Evolutionary conservation across 208 protist genomes (phyloP).

Genomic region (Acanthamoeba royreba): DNA sequence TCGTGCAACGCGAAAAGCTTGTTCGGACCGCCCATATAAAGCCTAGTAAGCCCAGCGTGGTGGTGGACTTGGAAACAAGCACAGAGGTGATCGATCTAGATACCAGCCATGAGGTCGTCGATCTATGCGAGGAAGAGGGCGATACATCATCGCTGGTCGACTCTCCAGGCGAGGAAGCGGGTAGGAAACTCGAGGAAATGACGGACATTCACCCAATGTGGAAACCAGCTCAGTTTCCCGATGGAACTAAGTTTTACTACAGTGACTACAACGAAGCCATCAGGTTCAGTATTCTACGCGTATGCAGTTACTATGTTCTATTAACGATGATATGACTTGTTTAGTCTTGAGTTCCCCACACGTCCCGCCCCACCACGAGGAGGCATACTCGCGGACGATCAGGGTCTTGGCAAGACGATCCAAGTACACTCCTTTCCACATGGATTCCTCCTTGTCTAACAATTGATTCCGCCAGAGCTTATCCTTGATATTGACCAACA

Average conservation of each 20-base stretch:
- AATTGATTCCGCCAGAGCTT: not conserved
- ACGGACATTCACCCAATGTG: not conserved
- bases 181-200: no score
- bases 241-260: not conserved
- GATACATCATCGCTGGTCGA: not conserved
- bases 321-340: no score
- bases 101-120: not conserved
- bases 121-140: not conserved
- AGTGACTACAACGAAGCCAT: not conserved
- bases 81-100: not conserved
- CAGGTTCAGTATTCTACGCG: no score
- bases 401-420: constrained; percentile 77
- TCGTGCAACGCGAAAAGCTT: not conserved
- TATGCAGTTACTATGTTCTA: no score
- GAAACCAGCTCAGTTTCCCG: not conserved
- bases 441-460: not conserved
- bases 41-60: not conserved
- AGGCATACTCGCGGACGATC: constrained; percentile 66
- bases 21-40: not conserved
- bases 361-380: not conserved
- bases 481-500: constrained; percentile 13
- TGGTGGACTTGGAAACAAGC: not conserved
- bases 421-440: no score
- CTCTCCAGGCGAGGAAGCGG: no score
- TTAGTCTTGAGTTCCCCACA: not conserved